phyloP scores from a whole-genome alignment of 2,329 filamentous ascomycete genomes.

The Pseudopyricularia cyperi region DNA sequence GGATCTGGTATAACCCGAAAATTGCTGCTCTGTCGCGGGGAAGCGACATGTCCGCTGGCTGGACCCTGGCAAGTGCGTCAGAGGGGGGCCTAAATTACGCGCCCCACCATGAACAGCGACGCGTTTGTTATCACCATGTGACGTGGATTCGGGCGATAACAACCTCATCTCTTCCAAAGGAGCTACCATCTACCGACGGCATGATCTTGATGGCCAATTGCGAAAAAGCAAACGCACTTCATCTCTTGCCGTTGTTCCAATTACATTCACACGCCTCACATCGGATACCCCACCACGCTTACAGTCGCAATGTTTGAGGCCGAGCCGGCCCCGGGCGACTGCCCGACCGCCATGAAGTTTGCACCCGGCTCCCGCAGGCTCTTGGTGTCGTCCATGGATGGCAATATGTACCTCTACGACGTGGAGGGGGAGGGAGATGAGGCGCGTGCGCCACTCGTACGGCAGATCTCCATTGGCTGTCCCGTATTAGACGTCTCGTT shows the following conservation, averaged over 20 bases:
- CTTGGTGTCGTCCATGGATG: conserved; percentile 92
- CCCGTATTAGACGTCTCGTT: conserved; percentile 90
- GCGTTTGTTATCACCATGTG: neutral
- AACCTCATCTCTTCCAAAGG: neutral
- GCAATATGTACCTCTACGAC: conserved; percentile 82
- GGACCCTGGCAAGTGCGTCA: neutral
- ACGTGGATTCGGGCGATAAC: neutral
- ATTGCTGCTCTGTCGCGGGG: too few species aligned
- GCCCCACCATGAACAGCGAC: neutral
- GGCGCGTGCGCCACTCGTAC: conserved; percentile 48
- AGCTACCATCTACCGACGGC: neutral
- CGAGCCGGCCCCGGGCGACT: conserved; percentile 69
- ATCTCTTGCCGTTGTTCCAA: neutral
- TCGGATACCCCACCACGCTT: neutral
- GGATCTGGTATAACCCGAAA: too few species aligned
- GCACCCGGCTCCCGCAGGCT: conserved; percentile 65
- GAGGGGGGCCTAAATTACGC: neutral
- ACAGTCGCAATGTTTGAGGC: conserved; percentile 47
- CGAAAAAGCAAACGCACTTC: too few species aligned
- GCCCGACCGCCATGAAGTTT: conserved; percentile 77
- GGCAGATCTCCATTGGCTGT: conserved; percentile 67
- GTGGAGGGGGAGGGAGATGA: conserved; percentile 42
- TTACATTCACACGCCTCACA: neutral
- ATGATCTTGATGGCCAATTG: neutral
- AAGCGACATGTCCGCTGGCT: too few species aligned